Evolutionary conservation across 2,329 filamentous ascomycete species (phyloP).

Genomic region (Pyricularia sp.): DNA sequence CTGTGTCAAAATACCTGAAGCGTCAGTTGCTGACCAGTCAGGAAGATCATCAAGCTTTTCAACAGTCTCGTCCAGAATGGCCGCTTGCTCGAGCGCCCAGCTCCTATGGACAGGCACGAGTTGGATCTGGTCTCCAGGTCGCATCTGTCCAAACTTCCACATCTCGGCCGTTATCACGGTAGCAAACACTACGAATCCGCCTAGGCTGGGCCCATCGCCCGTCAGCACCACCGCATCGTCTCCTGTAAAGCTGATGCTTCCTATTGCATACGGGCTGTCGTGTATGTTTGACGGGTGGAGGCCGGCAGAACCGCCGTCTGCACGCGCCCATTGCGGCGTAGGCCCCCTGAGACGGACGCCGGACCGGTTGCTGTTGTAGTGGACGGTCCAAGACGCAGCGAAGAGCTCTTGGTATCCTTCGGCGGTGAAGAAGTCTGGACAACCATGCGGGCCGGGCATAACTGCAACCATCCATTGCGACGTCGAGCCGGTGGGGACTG

Average conservation of each 20-base stretch:
- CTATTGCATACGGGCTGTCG: constrained; percentile 28
- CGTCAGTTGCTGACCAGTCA: not conserved
- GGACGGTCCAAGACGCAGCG: constrained; percentile 24
- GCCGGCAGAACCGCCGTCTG: constrained; percentile 25
- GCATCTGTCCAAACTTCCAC: constrained; percentile 31
- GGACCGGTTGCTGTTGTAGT: constrained; percentile 30
- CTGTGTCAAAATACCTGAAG: not conserved
- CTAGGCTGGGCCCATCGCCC: constrained; percentile 29
- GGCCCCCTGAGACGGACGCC: constrained; percentile 29
- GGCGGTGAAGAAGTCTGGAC: constrained; percentile 26
- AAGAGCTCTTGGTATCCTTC: constrained; percentile 22
- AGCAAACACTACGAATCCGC: constrained; percentile 29
- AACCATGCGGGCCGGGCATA: constrained; percentile 28
- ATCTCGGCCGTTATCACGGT: constrained; percentile 27
- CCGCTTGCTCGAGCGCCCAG: not conserved
- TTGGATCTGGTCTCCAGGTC: constrained; percentile 26
- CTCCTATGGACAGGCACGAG: constrained; percentile 18
- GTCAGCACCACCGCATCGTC: constrained; percentile 29
- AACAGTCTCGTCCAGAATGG: not conserved
- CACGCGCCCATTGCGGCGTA: constrained; percentile 25
- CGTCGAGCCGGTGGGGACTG: not conserved
- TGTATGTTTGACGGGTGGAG: constrained; percentile 32
- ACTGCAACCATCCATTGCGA: constrained; percentile 21
- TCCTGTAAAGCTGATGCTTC: constrained; percentile 32
- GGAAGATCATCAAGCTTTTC: not conserved